These are phyloP conservation scores for Fusarium sp. DNA, from an alignment of 2,329 filamentous ascomycete species.

Conservation along the genomic window DNA sequence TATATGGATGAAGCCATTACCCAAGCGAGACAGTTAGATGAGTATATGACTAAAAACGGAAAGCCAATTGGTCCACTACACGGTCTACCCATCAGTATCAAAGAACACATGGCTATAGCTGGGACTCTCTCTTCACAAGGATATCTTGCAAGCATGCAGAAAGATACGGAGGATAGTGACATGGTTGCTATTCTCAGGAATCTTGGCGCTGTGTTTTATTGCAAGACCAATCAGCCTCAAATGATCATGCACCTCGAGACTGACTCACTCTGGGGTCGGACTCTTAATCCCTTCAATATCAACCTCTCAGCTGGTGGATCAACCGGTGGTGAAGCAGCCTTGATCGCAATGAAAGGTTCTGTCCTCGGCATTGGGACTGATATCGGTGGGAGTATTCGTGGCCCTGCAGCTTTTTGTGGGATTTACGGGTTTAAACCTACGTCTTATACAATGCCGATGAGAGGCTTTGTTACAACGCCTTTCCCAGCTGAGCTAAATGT, in stretches of 20 bases:
- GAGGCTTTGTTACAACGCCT: constrained; percentile 42
- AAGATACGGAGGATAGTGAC: constrained; percentile 28
- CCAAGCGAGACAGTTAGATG: constrained; percentile 24
- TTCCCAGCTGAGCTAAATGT: constrained; percentile 51
- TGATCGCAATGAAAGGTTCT: constrained; percentile 52
- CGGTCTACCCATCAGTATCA: constrained; percentile 35
- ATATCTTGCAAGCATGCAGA: constrained; percentile 24
- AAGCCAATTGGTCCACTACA: constrained; percentile 28
- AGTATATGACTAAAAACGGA: constrained; percentile 11
- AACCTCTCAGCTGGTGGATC: constrained; percentile 71
- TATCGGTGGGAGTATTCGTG: constrained; percentile 25
- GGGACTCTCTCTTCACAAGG: constrained; percentile 24
- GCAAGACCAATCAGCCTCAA: constrained; percentile 76
- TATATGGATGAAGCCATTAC: constrained; percentile 33
- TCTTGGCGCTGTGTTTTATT: constrained; percentile 74
- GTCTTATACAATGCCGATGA: constrained; percentile 12
- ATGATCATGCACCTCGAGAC: constrained; percentile 58
- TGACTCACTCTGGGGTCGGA: constrained; percentile 72
- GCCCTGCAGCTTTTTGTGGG: constrained; percentile 24
- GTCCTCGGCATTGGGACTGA: constrained; percentile 20
- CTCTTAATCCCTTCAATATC: constrained; percentile 71
- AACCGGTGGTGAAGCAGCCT: constrained; percentile 65
- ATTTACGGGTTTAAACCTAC: constrained; percentile 32
- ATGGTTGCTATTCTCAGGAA: constrained; percentile 68
- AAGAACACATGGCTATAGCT: constrained; percentile 38